Percentiles rank a stretch among this genome's conserved stretches.
phyloP scores from a whole-genome alignment of 768 basidiomycete species.

The Dacryopinax spathularia region DNA sequence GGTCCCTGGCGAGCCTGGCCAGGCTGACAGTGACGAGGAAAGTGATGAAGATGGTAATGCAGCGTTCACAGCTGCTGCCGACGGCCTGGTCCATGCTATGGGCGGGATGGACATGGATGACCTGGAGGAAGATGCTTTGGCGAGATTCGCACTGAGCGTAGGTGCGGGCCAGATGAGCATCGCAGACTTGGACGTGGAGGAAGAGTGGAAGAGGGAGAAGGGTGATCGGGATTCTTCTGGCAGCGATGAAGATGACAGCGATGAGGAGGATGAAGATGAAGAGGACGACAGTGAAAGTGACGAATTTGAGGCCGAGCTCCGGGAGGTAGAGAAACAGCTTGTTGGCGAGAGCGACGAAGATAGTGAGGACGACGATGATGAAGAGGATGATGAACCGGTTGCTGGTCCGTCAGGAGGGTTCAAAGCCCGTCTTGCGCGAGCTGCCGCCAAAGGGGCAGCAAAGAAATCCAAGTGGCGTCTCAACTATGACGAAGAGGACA shows the following conservation, averaged over 20 bases:
- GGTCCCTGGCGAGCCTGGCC: slow-evolving; percentile 11
- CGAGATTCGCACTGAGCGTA: not conserved
- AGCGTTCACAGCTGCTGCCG: slow-evolving; percentile 7
- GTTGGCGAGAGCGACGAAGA: not conserved
- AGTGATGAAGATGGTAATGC: slow-evolving; percentile 17
- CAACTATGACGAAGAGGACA: slow-evolving; percentile 17
- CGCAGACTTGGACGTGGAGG: not conserved
- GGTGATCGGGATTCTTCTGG: too few species aligned
- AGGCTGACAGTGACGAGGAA: not conserved
- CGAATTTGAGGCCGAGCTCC: not conserved
- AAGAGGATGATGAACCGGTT: not conserved
- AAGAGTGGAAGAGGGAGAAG: not conserved
- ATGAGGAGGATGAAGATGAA: not conserved
- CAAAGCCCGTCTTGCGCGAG: not conserved
- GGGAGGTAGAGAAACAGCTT: not conserved
- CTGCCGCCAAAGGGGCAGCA: slow-evolving; percentile 15
- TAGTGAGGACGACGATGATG: not conserved
- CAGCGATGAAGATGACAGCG: too few species aligned
- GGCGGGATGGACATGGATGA: slow-evolving; percentile 19
- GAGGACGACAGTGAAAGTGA: not conserved
- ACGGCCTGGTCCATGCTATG: slow-evolving; percentile 12
- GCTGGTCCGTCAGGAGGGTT: not conserved
- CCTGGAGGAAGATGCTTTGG: slow-evolving; percentile 15
- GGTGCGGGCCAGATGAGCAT: not conserved
- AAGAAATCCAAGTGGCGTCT: slow-evolving; percentile 14